phyloP scores from a whole-genome alignment of 2,329 filamentous ascomycete genomes.

The Chrysoporthe austroafricana region DNA sequence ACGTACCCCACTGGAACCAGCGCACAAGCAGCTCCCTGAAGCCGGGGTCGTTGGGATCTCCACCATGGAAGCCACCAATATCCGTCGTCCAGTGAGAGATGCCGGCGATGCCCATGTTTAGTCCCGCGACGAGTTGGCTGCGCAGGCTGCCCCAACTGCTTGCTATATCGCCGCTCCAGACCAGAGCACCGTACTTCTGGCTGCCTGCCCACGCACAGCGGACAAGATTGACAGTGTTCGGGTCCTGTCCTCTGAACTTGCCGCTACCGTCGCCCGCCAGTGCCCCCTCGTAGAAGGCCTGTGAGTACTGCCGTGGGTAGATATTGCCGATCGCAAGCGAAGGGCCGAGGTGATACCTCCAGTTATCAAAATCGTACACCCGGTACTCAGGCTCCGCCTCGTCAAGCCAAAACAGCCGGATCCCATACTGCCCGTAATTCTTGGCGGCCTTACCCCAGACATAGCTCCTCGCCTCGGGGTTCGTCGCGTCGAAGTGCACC shows the following conservation, averaged over 20 bases:
- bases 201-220: conserved; percentile 56
- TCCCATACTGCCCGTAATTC: conserved; percentile 66
- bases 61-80: conserved; percentile 72
- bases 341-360: conserved; percentile 60
- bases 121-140: conserved; percentile 63
- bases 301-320: conserved; percentile 62
- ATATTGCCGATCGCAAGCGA: conserved; percentile 60
- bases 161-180: conserved; percentile 71
- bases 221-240: conserved; percentile 59
- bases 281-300: conserved; percentile 64
- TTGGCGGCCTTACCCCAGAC: conserved; percentile 62
- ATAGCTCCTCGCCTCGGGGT: conserved; percentile 60
- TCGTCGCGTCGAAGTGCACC: conserved; percentile 66
- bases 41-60: conserved; percentile 55
- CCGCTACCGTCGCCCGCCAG: conserved; percentile 42
- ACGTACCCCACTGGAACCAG: conserved; percentile 73
- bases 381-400: conserved; percentile 70
- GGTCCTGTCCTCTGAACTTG: conserved; percentile 21
- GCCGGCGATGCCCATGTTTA: conserved; percentile 68
- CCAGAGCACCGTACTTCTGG: conserved; percentile 66
- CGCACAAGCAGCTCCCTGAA: conserved; percentile 68
- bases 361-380: conserved; percentile 69
- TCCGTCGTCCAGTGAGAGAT: conserved; percentile 73
- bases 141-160: conserved; percentile 64
- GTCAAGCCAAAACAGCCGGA: conserved; percentile 70